A percentile compares a stretch with the other conserved stretches of the same genome.
Evolutionary conservation across 768 basidiomycete genomes (phyloP).

Genomic region (Cubamyces sp.): DNA sequence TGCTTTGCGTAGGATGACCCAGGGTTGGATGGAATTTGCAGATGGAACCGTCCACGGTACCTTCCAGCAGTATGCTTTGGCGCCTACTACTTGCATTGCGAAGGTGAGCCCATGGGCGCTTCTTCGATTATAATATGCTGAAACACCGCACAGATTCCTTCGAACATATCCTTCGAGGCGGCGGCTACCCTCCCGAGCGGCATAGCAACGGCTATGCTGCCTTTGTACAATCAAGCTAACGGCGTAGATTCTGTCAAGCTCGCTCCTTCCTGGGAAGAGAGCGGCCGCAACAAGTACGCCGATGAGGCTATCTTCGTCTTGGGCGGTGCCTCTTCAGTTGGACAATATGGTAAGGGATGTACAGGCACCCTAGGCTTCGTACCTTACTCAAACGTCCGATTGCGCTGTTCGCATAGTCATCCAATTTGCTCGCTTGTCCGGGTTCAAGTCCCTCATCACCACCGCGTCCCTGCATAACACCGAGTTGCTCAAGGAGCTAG

Average conservation of each 20-base stretch:
- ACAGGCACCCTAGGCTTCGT: background rate
- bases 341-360: constrained; percentile 32
- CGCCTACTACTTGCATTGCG: background rate
- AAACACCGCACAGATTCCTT: constrained; percentile 14
- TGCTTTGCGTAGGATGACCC: constrained; percentile 2
- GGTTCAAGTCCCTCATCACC: constrained; percentile 36
- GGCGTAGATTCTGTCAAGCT: constrained; percentile 24
- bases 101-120: too few species aligned
- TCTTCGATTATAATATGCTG: too few species aligned
- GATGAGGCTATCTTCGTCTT: constrained; percentile 33
- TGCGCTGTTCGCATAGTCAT: constrained; percentile 21
- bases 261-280: constrained; percentile 29
- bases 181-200: constrained; percentile 22
- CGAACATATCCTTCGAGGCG: constrained; percentile 19
- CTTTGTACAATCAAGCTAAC: constrained; percentile 17
- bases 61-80: constrained; percentile 6
- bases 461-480: constrained; percentile 35
- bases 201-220: constrained; percentile 18
- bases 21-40: background rate
- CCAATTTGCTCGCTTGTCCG: constrained; percentile 35
- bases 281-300: constrained; percentile 27
- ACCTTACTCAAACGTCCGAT: background rate
- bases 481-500: constrained; percentile 27
- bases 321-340: constrained; percentile 34
- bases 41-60: background rate